Base-by-base conservation (phyloP, 805 yeast species). In the Tanozyma kutaoensis region DNA sequence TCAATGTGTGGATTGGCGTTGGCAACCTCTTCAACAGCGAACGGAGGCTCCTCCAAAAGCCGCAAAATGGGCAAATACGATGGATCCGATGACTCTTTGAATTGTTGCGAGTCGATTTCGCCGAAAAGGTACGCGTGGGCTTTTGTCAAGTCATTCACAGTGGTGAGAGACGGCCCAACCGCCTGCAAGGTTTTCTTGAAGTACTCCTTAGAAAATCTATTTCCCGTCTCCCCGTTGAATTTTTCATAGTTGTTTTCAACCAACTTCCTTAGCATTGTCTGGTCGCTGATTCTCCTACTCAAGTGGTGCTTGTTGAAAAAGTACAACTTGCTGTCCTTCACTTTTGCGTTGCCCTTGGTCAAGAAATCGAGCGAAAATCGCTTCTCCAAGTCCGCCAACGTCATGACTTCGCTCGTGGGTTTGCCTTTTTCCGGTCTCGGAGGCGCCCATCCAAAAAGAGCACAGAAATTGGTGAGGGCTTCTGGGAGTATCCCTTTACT, bases 391-490 rank as follows among this genome's bases (percentile, higher is more conserved):
- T 78, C 70, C 1, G 57, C 36, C 33, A 77, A 40, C 0, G 51
- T 39, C 52, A 67, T 64, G 6, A 72, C 53, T 41, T 76, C 88
- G 27, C 61, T 63, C 0, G 50, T 45, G 15, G 63, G 55, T 16
- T 60, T 58, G 2, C 76, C 70, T 8, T 60, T 48, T 2, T 44
- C 45, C 5, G 54, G 55, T 34, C 81, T 60, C 5, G 73, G 70
- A 4, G 95, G 93, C 4, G 95, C 68, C 98, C 98, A 91, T 1
- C 99, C 99, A 49, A 84, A 79, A 31, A 91, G 58, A 0, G 88
- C 94, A 23, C 76, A 77, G 48, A 84, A 91, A 42, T 91, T 91
- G 5, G 81, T 57, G 22, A 91, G 50, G 0, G 98, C 91, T 45
- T 86, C 95, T 1, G 95, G 93, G 4, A 84, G 51, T 11, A 80